These are phyloP conservation scores for Huntiella bhutanensis DNA, from an alignment of 2,329 filamentous ascomycete species.

Conservation along the genomic window DNA sequence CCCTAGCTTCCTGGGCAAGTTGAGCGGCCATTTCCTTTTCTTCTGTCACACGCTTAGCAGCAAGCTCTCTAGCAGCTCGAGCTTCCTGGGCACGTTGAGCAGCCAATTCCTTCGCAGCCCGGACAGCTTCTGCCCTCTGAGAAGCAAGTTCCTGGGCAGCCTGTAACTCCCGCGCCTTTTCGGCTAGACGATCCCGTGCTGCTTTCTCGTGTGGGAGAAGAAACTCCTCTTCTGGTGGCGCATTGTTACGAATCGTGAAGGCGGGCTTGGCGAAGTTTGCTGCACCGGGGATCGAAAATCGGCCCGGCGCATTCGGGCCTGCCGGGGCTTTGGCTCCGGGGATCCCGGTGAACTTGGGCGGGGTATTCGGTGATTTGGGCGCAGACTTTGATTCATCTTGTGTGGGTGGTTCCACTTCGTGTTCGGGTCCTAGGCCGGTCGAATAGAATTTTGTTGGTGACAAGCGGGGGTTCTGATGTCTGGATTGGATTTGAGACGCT, in stretches of 20 bases:
- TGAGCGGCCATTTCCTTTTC: not conserved
- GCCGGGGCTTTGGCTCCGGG: too few species aligned
- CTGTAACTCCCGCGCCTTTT: not conserved
- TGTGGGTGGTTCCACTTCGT: not conserved
- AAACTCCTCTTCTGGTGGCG: not conserved
- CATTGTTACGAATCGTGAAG: not conserved
- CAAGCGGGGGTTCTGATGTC: not conserved
- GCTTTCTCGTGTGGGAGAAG: not conserved
- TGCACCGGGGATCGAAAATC: too few species aligned
- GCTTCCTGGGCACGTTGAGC: not conserved
- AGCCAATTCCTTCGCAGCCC: not conserved
- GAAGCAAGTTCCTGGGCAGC: not conserved
- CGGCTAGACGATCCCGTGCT: not conserved
- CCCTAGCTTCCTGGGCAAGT: not conserved
- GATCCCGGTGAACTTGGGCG: too few species aligned
- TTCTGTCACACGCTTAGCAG: not conserved
- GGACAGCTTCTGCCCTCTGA: not conserved
- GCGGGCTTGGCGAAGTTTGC: not conserved
- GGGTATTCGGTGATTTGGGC: too few species aligned
- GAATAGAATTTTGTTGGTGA: not conserved
- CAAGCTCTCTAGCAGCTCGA: not conserved
- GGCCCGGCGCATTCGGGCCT: too few species aligned
- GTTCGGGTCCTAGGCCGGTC: not conserved
- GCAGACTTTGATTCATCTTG: too few species aligned
- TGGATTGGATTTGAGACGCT: slow-evolving; percentile 4